A percentile compares a stretch with the other conserved stretches of the same genome.
These are phyloP conservation scores for Leishmania mexicana DNA, from an alignment of 208 protist species.

Conservation along the genomic window DNA sequence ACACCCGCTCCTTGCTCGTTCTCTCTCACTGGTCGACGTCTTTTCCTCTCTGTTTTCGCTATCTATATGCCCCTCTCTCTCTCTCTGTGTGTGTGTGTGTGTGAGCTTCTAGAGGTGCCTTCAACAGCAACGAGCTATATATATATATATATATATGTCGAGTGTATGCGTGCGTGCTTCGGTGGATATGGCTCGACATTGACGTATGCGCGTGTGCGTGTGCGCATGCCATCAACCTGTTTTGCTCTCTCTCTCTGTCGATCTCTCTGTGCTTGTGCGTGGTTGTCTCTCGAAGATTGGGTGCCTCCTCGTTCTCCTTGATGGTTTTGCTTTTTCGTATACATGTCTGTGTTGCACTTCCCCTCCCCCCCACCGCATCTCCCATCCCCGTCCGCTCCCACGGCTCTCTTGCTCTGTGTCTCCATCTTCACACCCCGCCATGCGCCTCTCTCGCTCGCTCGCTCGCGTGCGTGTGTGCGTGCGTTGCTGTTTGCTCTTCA, in stretches of 20 bases:
- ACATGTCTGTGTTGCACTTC: slow-evolving; percentile 1
- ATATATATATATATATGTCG: too few species aligned
- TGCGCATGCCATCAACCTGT: neutral
- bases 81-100: neutral
- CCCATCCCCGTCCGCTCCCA: neutral
- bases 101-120: neutral
- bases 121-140: neutral
- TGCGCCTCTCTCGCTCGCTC: neutral
- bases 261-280: slow-evolving; percentile 13
- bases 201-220: neutral
- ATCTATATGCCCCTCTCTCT: neutral
- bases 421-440: neutral
- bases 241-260: neutral
- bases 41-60: neutral
- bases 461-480: too few species aligned
- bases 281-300: neutral
- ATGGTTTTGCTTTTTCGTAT: slow-evolving; percentile 2
- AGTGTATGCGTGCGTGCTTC: neutral
- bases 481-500: neutral
- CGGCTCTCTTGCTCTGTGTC: neutral
- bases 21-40: neutral
- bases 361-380: neutral
- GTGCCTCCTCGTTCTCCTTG: slow-evolving; percentile 12
- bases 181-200: neutral
- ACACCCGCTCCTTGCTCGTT: neutral